A percentile compares a stretch with the other conserved stretches of the same genome.
phyloP scores from a whole-genome alignment of 2,329 filamentous ascomycete species.

The Pseudocercospora eumusae region DNA sequence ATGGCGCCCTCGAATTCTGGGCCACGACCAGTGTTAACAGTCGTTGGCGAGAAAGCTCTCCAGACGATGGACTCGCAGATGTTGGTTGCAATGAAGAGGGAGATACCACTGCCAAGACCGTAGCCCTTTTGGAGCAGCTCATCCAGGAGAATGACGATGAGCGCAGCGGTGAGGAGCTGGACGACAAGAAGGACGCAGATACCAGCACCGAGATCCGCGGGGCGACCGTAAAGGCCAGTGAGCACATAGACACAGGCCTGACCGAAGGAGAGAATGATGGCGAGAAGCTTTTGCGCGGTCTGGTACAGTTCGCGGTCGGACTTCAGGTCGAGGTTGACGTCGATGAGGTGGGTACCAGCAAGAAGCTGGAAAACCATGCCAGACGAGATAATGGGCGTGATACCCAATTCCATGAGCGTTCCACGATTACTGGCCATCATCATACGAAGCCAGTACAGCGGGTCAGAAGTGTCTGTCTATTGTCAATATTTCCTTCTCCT shows the following conservation, averaged over 20 bases:
- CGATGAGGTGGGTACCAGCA: slow-evolving; percentile 98
- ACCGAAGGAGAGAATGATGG: slow-evolving; percentile 95
- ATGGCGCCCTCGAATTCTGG: slow-evolving; percentile 99
- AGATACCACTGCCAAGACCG: slow-evolving; percentile 96
- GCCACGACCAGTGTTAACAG: slow-evolving; percentile 98
- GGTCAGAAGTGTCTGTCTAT: slow-evolving; percentile 74
- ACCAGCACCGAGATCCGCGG: slow-evolving; percentile 93
- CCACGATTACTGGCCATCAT: slow-evolving; percentile 93
- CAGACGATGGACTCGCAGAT: slow-evolving; percentile 99
- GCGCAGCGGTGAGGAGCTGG: slow-evolving; percentile 93
- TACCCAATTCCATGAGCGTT: slow-evolving; percentile 47
- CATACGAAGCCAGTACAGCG: slow-evolving; percentile 99
- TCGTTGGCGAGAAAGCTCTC: slow-evolving; percentile 99
- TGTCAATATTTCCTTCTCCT: slow-evolving; percentile 23
- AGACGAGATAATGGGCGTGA: slow-evolving; percentile 98
- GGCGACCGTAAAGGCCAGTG: slow-evolving; percentile 95
- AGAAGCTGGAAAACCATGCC: slow-evolving; percentile 99
- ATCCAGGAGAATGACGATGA: slow-evolving; percentile 98
- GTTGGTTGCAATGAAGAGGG: slow-evolving; percentile 99
- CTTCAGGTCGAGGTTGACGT: slow-evolving; percentile 99
- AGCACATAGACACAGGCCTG: slow-evolving; percentile 98
- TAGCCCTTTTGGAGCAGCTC: slow-evolving; percentile 99
- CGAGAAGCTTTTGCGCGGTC: slow-evolving; percentile 95
- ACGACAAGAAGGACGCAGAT: slow-evolving; percentile 98
- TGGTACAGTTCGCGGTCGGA: slow-evolving; percentile 99